Conservation (phyloP, 805 yeast species). For the Candida dendrica region DNA sequence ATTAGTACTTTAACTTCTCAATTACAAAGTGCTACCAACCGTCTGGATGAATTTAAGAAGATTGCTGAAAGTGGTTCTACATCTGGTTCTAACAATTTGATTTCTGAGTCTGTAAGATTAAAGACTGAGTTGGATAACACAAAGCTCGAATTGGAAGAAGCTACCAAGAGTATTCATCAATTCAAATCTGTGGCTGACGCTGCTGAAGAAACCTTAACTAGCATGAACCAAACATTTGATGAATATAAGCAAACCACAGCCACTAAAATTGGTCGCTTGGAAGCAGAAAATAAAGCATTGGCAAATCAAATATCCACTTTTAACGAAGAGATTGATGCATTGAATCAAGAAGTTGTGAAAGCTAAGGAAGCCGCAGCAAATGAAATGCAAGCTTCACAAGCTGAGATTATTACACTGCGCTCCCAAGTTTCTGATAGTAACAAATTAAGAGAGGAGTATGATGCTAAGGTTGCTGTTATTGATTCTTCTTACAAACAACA, state of each 20-base stretch:
- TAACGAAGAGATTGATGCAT: conserved; percentile 22
- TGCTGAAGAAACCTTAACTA: conserved; percentile 57
- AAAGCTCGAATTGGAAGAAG: conserved; percentile 46
- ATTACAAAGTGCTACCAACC: conserved; percentile 22
- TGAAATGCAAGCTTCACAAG: conserved; percentile 9
- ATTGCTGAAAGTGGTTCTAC: conserved; percentile 18
- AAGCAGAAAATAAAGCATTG: conserved; percentile 14
- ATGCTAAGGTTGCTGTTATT: conserved; percentile 22
- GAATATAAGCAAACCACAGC: conserved; percentile 26
- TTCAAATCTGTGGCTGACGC: conserved; percentile 56
- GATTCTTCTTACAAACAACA: conserved; percentile 36
- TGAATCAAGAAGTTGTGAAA: conserved; percentile 24
- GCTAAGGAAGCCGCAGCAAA: conserved; percentile 21
- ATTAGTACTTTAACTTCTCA: conserved; percentile 26
- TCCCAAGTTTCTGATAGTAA: conserved; percentile 17
- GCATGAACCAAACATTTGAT: conserved; percentile 49
- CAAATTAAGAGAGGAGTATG: conserved; percentile 22
- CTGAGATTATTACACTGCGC: conserved; percentile 12
- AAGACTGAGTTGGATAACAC: conserved; percentile 38
- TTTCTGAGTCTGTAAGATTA: conserved; percentile 23
- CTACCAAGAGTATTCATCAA: conserved; percentile 52
- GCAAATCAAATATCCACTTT: conserved; percentile 19
- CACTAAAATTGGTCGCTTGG: conserved; percentile 10
- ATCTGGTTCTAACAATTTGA: conserved; percentile 9
- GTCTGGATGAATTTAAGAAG: conserved; percentile 23